Evolutionary conservation across 148 eudicot genomes (phyloP).

Genomic region (Rhododendron williamsianum): DNA sequence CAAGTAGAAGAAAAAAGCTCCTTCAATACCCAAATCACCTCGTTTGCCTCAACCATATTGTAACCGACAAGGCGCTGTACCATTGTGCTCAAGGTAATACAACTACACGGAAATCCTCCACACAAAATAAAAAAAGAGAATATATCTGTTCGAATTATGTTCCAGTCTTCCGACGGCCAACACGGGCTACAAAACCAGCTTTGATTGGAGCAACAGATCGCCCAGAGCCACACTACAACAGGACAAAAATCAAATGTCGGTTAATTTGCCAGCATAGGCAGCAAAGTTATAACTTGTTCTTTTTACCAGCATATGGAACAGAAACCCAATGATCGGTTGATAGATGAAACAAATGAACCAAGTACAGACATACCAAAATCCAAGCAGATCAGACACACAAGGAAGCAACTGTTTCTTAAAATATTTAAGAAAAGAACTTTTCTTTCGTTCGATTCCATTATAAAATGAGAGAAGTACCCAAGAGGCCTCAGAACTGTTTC

Average conservation of each 20-base stretch:
- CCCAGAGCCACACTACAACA: slow-evolving; percentile 62
- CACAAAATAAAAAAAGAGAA: neutral
- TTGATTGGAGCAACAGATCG: slow-evolving; percentile 58
- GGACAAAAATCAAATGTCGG: neutral
- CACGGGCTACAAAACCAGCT: slow-evolving; percentile 51
- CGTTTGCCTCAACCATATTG: neutral
- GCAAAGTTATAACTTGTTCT: neutral
- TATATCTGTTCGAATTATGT: slow-evolving; percentile 13
- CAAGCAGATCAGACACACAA: neutral
- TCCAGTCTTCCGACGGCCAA: slow-evolving; percentile 46
- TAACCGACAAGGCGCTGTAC: neutral
- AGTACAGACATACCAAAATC: neutral
- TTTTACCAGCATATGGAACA: neutral
- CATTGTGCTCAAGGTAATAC: no score
- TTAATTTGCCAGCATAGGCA: neutral
- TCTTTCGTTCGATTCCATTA: neutral
- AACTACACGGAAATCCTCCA: neutral
- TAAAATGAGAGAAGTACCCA: neutral
- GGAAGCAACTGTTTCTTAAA: neutral
- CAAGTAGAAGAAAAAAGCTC: neutral
- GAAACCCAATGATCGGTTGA: neutral
- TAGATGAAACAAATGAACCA: neutral
- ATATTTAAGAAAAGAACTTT: neutral
- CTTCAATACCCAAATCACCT: neutral
- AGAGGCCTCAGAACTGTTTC: slow-evolving; percentile 3